A percentile compares a stretch with the other conserved stretches of the same genome.
phyloP scores from a whole-genome alignment of 441 rosid genomes.

The Mallotus japonicus region DNA sequence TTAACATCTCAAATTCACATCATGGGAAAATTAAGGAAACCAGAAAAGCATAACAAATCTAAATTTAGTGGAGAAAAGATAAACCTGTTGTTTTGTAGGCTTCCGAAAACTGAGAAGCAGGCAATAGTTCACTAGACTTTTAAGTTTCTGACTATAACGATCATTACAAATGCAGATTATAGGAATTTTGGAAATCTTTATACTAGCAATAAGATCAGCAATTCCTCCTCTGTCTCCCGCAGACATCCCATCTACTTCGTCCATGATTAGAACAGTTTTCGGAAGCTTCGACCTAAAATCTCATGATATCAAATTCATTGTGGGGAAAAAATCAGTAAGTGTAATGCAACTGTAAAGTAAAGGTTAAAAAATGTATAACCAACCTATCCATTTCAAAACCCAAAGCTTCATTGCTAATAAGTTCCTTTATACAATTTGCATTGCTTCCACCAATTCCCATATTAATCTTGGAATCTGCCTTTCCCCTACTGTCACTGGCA shows the following conservation, averaged over 20 bases:
- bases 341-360: conserved; percentile 7
- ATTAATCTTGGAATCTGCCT: conserved; percentile 73
- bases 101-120: conserved; percentile 75
- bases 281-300: conserved; percentile 64
- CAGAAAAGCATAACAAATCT: conserved; percentile 7
- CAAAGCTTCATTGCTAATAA: conserved; percentile 82
- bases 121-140: conserved; percentile 89
- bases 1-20: background rate
- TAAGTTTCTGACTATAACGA: conserved; percentile 93
- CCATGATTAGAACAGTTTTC: conserved; percentile 91
- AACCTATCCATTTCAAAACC: conserved; percentile 63
- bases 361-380: conserved; percentile 24
- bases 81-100: conserved; percentile 97
- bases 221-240: conserved; percentile 99
- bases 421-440: conserved; percentile 91
- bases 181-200: conserved; percentile 88
- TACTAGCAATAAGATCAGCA: conserved; percentile 95
- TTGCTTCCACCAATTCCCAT: conserved; percentile 97
- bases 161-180: conserved; percentile 97
- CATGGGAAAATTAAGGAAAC: background rate
- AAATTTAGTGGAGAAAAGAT: background rate
- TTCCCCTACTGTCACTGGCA: conserved; percentile 98
- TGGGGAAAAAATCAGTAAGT: conserved; percentile 5
- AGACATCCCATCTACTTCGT: conserved; percentile 99
- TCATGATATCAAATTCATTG: conserved; percentile 25